Percentiles rank a stretch among this genome's conserved stretches.
phyloP scores from a whole-genome alignment of 2,329 filamentous ascomycete species.

The Amesomyces nigricolor region DNA sequence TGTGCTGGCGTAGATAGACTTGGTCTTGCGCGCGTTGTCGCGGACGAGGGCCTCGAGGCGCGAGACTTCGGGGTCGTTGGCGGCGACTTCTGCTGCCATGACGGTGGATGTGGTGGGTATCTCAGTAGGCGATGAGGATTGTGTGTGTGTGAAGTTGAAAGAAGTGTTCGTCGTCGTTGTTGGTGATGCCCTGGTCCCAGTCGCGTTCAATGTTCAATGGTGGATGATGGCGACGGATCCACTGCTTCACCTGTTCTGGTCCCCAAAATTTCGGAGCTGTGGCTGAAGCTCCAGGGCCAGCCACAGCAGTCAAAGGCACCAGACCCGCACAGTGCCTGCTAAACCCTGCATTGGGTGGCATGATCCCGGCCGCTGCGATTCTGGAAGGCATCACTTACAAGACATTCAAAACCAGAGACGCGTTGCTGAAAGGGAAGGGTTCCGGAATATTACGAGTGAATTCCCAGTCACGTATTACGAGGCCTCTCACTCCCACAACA shows the following conservation, averaged over 20 bases:
- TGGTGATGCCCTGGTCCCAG: background rate
- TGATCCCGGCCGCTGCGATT: conserved; percentile 15
- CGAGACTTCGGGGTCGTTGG: conserved; percentile 24
- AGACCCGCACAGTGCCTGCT: conserved; percentile 16
- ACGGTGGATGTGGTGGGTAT: background rate
- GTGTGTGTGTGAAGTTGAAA: background rate
- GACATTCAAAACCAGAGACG: conserved; percentile 16
- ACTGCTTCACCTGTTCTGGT: conserved; percentile 4
- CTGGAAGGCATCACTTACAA: conserved; percentile 30
- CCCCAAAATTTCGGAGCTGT: conserved; percentile 11
- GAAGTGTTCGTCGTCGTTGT: background rate
- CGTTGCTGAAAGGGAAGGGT: background rate
- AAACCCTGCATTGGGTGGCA: conserved; percentile 15
- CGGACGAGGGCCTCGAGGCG: conserved; percentile 35
- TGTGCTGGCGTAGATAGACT: conserved; percentile 35
- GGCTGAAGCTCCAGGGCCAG: conserved; percentile 18
- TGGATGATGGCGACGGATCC: conserved; percentile 10
- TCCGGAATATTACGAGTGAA: background rate
- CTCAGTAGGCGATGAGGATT: no score
- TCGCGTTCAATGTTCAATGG: conserved; percentile 7
- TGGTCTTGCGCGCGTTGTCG: conserved; percentile 38
- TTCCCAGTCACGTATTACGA: background rate
- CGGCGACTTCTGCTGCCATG: conserved; percentile 31
- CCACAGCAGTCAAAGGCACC: conserved; percentile 5
- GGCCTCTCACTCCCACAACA: background rate